Evolutionary conservation across 225 moss, liverwort and hornwort species (phyloP).

Genomic region (Sphagnum contortum): DNA sequence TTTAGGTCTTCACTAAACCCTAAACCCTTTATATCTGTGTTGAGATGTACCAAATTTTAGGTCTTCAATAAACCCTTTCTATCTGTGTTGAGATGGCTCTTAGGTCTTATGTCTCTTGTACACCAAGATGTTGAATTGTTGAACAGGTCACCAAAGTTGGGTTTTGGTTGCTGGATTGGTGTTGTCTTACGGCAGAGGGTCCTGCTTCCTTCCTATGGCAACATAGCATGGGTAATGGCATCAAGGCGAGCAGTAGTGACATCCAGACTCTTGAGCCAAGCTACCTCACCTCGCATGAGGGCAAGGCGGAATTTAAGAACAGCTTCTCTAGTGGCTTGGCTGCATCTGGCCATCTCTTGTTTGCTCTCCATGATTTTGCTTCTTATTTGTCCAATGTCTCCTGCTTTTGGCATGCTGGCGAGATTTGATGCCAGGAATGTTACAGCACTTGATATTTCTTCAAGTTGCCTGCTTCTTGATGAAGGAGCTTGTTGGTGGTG

Average conservation of each 20-base stretch:
- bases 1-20: too few species aligned
- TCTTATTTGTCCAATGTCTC: conserved; percentile 27
- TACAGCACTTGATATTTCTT: conserved; percentile 19
- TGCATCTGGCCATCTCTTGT: conserved; percentile 19
- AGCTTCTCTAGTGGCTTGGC: conserved; percentile 24
- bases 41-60: too few species aligned
- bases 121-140: too few species aligned
- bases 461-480: conserved; percentile 12
- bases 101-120: too few species aligned
- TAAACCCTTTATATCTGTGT: too few species aligned
- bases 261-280: conserved; percentile 44
- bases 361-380: conserved; percentile 15
- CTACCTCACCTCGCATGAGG: conserved; percentile 37
- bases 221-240: conserved; percentile 27
- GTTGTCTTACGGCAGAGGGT: too few species aligned
- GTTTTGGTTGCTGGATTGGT: too few species aligned
- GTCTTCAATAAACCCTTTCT: too few species aligned
- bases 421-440: conserved; percentile 23
- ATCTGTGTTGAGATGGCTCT: too few species aligned
- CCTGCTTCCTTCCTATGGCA: conserved; percentile 26
- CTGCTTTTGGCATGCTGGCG: conserved; percentile 20
- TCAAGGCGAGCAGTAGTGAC: conserved; percentile 27
- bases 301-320: conserved; percentile 25
- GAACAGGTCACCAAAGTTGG: too few species aligned
- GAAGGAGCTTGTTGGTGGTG: not conserved